A percentile compares a stretch with the other conserved stretches of the same genome.
phyloP scores from a whole-genome alignment of 495 filamentous ascomycete species.

The Staphylotrichum tortipilum region DNA sequence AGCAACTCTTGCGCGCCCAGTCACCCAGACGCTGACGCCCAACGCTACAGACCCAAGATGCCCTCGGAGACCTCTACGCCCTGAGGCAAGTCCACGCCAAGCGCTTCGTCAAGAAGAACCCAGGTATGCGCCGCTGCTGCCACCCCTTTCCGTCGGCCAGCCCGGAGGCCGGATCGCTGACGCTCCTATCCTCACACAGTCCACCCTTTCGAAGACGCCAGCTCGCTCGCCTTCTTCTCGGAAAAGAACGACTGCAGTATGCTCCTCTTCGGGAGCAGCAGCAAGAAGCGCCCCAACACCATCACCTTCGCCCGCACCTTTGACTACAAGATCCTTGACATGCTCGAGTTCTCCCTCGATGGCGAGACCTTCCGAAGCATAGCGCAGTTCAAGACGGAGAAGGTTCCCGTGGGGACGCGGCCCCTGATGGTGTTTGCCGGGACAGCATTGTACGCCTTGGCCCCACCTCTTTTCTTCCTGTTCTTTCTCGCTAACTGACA shows the following conservation, averaged over 20 bases:
- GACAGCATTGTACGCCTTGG: conserved; percentile 54
- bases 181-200: background rate
- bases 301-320: conserved; percentile 80
- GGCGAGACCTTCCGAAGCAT: conserved; percentile 55
- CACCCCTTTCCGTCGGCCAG: too few species aligned
- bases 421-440: conserved; percentile 85
- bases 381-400: conserved; percentile 71
- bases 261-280: conserved; percentile 65
- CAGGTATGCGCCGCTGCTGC: conserved; percentile 25
- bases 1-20: too few species aligned
- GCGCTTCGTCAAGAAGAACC: conserved; percentile 93
- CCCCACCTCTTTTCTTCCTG: background rate
- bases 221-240: conserved; percentile 82
- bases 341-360: conserved; percentile 81
- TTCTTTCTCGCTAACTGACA: background rate
- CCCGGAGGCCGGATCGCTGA: background rate
- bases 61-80: conserved; percentile 71
- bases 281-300: conserved; percentile 88
- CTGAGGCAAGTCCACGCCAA: conserved; percentile 70
- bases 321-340: conserved; percentile 76
- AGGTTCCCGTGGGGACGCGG: conserved; percentile 72
- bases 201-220: conserved; percentile 85
- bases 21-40: background rate
- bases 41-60: conserved; percentile 47
- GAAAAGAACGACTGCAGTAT: conserved; percentile 84